Conservation (phyloP, 139 green algal species). For the Chlamydomonas asymmetrica region DNA sequence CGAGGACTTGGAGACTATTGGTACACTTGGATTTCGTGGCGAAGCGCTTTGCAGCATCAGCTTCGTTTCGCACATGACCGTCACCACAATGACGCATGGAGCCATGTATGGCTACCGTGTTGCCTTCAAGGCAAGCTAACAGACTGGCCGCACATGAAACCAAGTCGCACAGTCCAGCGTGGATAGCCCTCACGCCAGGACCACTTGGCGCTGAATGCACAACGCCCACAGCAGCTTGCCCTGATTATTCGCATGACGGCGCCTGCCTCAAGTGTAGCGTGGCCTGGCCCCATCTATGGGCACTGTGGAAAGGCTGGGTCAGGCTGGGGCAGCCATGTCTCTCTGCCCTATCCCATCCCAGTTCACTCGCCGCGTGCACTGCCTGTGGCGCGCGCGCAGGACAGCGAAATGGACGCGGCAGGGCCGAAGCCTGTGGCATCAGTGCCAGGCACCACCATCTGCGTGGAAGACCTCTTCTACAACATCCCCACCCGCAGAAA, state of each 20-base stretch:
- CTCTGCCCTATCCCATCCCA: neutral
- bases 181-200: too few relatives aligned
- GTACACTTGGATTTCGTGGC: slow-evolving; percentile 92
- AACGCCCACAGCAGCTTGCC: too few relatives aligned
- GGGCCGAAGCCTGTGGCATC: slow-evolving; percentile 76
- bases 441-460: slow-evolving; percentile 86
- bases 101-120: slow-evolving; percentile 65
- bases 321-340: neutral
- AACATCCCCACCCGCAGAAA: slow-evolving; percentile 83
- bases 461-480: slow-evolving; percentile 96
- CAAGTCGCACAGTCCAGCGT: too few relatives aligned
- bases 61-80: slow-evolving; percentile 87
- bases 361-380: neutral
- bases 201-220: too few relatives aligned
- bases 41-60: slow-evolving; percentile 92
- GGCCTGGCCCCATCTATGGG: too few relatives aligned
- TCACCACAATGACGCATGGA: slow-evolving; percentile 87
- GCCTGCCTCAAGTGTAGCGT: too few relatives aligned
- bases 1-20: slow-evolving; percentile 86
- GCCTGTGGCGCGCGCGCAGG: slow-evolving; percentile 11
- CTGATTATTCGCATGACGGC: too few relatives aligned
- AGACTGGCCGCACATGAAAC: too few relatives aligned
- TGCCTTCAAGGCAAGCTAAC: slow-evolving; percentile 60
- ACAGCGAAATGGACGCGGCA: slow-evolving; percentile 60
- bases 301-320: too few relatives aligned